Conservation (phyloP, 306 rosid species). For the Vigna hirtella region DNA sequence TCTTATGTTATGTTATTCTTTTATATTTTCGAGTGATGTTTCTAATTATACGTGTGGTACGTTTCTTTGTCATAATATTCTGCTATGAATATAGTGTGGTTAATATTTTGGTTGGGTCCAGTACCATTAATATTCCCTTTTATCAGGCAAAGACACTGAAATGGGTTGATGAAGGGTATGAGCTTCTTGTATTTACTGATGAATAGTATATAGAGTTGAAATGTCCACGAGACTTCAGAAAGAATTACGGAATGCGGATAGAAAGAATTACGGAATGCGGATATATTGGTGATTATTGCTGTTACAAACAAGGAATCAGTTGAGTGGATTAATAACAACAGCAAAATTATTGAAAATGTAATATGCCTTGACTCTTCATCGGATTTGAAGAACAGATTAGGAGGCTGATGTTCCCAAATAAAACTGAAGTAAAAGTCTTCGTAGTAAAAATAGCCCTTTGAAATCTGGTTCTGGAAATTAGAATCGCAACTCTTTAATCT, state of each 20-base stretch:
- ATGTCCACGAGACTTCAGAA: constrained; percentile 32
- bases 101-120: constrained; percentile 11
- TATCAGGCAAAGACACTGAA: constrained; percentile 75
- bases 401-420: constrained; percentile 58
- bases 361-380: constrained; percentile 78
- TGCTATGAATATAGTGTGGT: neutral
- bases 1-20: too few species aligned
- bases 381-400: constrained; percentile 63
- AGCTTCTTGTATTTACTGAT: constrained; percentile 74
- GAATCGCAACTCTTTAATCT: too few species aligned
- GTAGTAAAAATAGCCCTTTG: too few species aligned
- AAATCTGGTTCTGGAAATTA: too few species aligned
- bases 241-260: constrained; percentile 56
- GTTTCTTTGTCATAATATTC: constrained; percentile 9
- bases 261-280: constrained; percentile 49
- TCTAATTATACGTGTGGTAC: too few species aligned
- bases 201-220: constrained; percentile 44
- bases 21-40: too few species aligned
- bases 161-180: constrained; percentile 83
- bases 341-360: constrained; percentile 51
- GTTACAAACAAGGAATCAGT: constrained; percentile 63
- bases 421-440: too few species aligned
- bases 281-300: constrained; percentile 72
- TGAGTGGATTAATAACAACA: constrained; percentile 53
- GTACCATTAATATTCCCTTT: constrained; percentile 21